Base-by-base conservation (phyloP, 345 rosid genomes). In the Rhizophora mangle region DNA sequence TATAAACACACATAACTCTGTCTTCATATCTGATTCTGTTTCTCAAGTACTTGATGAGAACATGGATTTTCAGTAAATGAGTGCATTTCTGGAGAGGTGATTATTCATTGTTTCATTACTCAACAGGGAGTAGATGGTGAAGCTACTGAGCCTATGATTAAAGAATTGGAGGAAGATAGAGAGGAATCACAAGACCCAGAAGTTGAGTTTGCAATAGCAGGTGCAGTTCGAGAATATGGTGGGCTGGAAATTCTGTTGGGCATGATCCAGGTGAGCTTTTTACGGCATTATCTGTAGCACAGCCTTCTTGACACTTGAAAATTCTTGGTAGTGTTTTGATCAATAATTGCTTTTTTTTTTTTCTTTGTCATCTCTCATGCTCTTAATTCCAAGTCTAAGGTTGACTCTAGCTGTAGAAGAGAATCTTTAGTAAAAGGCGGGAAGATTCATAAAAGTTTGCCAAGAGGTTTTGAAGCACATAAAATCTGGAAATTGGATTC, bases 101-200 rank as follows among this genome's bases (percentile, higher is more conserved):
- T 24, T n/a, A 32, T 47, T 61, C 51, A 4, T 20, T 29, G 32
- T 19, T 66, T 60, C 39, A 30, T 54, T 32, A 5, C 63, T 75
- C 74, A 49, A 62, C 83, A 92, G 99, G 99, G 99, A 55, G 82
- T 92, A 65, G 99, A 95, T 81, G 99, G 99, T 76, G 99, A 95
- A 88, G 99, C 98, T 64, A 95, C 99, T 52, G 99, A 95, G 67
- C 99, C 98, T 68, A 95, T 95, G 99, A 92, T 95, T 69, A 92
- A 95, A 86, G 96, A 95, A 76, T 75, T 95, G 82, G 99, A 95
- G 83, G 99, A 95, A 82, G 99, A 92, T 74, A 92, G 97, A 80
- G 99, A 92, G 77, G 99, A 95, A 69, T 90, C 96, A 37, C 97
- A 86, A 83, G 99, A 95, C 82, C 99, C 99, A 26, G 99, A 95